A percentile compares a stretch with the other conserved stretches of the same genome.
Conservation (phyloP, 148 eudicot species). For the Camellia sinensis region DNA sequence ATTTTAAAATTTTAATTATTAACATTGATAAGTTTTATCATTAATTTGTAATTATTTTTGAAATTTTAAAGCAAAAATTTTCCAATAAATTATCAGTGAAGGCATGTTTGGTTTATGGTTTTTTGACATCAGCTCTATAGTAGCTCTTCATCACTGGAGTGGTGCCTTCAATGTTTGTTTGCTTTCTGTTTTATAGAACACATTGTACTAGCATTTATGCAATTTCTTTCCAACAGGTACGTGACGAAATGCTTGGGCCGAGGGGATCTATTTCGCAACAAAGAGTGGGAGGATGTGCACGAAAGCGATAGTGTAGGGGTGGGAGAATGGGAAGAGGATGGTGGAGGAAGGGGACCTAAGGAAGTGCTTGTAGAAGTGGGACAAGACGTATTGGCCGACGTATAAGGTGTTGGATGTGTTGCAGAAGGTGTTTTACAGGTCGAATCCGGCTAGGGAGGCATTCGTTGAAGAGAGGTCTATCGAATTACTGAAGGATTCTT, state of each 20-base stretch:
- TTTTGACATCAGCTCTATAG: too few species aligned
- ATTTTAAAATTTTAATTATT: too few species aligned
- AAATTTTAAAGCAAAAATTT: too few species aligned
- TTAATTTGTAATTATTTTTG: too few species aligned
- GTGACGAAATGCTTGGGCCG: slow-evolving; percentile 84
- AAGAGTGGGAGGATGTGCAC: slow-evolving; percentile 97
- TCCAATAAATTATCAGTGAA: too few species aligned
- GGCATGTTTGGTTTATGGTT: too few species aligned
- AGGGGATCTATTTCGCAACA: slow-evolving; percentile 92
- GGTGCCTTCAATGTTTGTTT: slow-evolving; percentile 11
- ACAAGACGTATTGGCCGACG: slow-evolving; percentile 94
- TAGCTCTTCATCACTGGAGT: too few species aligned
- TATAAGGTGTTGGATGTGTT: slow-evolving; percentile 84
- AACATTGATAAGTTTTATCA: too few species aligned
- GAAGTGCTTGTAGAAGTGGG: slow-evolving; percentile 81
- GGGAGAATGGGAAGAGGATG: slow-evolving; percentile 74
- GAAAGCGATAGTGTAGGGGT: slow-evolving; percentile 84
- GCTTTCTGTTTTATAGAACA: not conserved
- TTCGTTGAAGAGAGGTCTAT: slow-evolving; percentile 44
- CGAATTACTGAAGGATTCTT: too few species aligned
- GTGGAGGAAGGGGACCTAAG: slow-evolving; percentile 72
- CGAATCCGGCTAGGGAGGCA: slow-evolving; percentile 90
- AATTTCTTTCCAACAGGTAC: not conserved
- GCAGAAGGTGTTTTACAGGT: slow-evolving; percentile 92
- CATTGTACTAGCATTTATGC: too few species aligned